Conservation (phyloP, 805 yeast genomes). For the Suhomyces tanzawaensis region DNA sequence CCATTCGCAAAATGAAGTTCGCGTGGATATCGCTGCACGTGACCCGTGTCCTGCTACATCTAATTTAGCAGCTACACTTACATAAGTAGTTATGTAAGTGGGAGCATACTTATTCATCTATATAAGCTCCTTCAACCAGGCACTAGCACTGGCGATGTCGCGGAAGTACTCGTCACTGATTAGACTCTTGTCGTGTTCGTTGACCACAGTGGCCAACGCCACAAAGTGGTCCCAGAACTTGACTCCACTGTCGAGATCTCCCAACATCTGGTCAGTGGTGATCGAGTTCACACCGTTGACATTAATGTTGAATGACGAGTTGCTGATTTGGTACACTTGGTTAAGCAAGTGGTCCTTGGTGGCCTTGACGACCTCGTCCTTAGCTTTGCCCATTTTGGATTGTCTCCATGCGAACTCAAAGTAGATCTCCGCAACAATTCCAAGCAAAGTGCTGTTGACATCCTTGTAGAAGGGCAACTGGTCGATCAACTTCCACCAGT, state of each 20-base stretch:
- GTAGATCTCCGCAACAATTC: constrained; percentile 55
- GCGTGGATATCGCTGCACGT: too few relatives aligned
- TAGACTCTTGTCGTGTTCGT: constrained; percentile 26
- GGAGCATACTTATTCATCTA: constrained; percentile 3
- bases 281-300: constrained; percentile 41
- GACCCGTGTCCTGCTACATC: too few relatives aligned
- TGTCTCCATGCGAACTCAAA: constrained; percentile 42
- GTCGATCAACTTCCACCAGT: constrained; percentile 59
- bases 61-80: too few relatives aligned
- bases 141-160: constrained; percentile 28
- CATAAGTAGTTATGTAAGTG: too few relatives aligned
- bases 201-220: constrained; percentile 21
- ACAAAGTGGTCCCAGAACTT: constrained; percentile 37
- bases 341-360: constrained; percentile 34
- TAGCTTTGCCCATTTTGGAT: constrained; percentile 20
- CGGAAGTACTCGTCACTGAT: constrained; percentile 22
- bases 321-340: constrained; percentile 36
- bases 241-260: constrained; percentile 32
- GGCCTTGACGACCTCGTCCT: constrained; percentile 24
- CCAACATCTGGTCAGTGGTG: constrained; percentile 27
- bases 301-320: constrained; percentile 39
- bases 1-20: too few relatives aligned
- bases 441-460: constrained; percentile 62
- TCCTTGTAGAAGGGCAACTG: constrained; percentile 60
- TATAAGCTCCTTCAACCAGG: constrained; percentile 27